Evolutionary conservation across 225 moss, liverwort and hornwort genomes (phyloP).

Genomic region (Pseudisothecium myosuroides): DNA sequence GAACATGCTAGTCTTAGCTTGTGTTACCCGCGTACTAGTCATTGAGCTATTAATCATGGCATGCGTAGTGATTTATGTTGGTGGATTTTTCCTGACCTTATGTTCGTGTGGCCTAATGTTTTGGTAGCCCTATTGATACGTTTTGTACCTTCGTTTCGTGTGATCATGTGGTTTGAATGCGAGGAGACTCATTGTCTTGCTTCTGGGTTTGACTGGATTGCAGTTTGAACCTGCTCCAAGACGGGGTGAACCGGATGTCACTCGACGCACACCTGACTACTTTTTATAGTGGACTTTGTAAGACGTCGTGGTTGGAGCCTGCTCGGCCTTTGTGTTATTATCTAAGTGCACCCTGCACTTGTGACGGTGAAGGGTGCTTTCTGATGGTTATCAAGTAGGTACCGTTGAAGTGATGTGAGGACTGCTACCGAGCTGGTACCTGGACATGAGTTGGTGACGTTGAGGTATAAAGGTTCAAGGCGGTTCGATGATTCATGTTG

Average conservation of each 20-base stretch:
- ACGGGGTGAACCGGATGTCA: background rate
- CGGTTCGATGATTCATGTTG: background rate
- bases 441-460: background rate
- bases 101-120: background rate
- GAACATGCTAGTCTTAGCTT: background rate
- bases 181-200: background rate
- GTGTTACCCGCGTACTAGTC: no score
- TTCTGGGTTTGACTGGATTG: background rate
- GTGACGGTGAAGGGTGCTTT: background rate
- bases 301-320: background rate
- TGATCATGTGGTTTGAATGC: background rate
- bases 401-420: background rate
- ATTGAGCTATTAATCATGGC: background rate
- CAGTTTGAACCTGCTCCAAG: conserved; percentile 21
- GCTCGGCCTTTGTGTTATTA: background rate
- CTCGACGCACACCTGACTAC: background rate
- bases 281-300: background rate
- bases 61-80: background rate
- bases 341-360: background rate
- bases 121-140: no score
- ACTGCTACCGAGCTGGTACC: background rate
- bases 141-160: background rate
- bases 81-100: background rate
- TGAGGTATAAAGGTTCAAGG: background rate
- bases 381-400: background rate